Percentiles rank a stretch among this genome's conserved stretches.
phyloP scores from a whole-genome alignment of 345 rosid genomes.

The Pugionium dolabratum region DNA sequence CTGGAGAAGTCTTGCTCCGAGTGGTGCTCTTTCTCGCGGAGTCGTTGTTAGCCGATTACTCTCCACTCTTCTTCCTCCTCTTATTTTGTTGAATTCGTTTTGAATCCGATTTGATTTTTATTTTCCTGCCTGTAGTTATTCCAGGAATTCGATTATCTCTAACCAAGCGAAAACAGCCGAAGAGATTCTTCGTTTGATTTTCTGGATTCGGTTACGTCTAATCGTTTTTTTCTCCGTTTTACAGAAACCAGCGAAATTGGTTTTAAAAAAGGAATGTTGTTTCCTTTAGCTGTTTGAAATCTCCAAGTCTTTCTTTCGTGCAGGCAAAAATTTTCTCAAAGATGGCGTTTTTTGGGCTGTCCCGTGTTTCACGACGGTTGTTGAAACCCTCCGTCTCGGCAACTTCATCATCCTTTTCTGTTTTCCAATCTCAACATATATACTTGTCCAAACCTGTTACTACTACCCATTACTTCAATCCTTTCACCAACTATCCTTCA shows the following conservation, averaged over 20 bases:
- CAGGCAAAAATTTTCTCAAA: constrained; percentile 9
- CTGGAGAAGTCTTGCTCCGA: too few species aligned
- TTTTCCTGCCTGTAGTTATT: too few species aligned
- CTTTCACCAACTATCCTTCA: constrained; percentile 9
- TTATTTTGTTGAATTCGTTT: too few species aligned
- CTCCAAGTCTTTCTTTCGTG: constrained; percentile 5
- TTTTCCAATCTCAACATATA: constrained; percentile 18
- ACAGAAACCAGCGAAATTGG: background rate
- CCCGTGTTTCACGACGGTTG: constrained; percentile 36
- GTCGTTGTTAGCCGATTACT: too few species aligned
- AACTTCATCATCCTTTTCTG: constrained; percentile 20
- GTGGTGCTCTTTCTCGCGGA: too few species aligned
- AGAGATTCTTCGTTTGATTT: too few species aligned
- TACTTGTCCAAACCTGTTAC: constrained; percentile 19
- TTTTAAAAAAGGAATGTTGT: background rate
- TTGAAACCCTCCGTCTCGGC: constrained; percentile 39
- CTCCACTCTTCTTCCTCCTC: too few species aligned
- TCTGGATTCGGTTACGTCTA: background rate
- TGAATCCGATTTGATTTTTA: too few species aligned
- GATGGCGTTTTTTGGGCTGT: constrained; percentile 41
- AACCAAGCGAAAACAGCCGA: too few species aligned
- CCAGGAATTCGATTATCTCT: too few species aligned
- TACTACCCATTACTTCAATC: constrained; percentile 11
- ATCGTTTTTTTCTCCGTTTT: background rate
- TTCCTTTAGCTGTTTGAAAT: background rate